Evolutionary conservation across 768 basidiomycete species (phyloP).

Genomic region (Trametes cingulata): DNA sequence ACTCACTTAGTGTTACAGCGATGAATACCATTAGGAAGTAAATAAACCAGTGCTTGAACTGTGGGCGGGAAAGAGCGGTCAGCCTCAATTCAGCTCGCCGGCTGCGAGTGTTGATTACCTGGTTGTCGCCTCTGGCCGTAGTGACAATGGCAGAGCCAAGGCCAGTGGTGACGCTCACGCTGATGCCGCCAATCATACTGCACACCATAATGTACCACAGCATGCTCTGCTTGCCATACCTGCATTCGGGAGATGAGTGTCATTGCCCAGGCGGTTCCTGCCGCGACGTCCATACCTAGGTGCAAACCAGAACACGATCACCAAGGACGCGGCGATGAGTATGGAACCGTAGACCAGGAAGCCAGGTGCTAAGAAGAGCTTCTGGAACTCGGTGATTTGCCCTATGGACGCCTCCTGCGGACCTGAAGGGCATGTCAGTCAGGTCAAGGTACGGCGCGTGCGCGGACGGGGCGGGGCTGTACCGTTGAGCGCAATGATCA

Average conservation of each 20-base stretch:
- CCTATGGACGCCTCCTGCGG: constrained; percentile 72
- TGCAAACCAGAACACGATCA: constrained; percentile 81
- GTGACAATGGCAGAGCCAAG: constrained; percentile 90
- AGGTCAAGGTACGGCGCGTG: not conserved
- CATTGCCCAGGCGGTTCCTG: not conserved
- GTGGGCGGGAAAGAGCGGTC: constrained; percentile 7
- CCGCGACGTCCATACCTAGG: constrained; percentile 54
- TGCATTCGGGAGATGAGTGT: constrained; percentile 25
- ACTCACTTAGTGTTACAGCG: constrained; percentile 73
- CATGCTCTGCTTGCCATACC: constrained; percentile 92
- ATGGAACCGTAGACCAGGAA: constrained; percentile 74
- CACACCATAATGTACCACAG: constrained; percentile 94
- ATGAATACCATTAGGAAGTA: constrained; percentile 88
- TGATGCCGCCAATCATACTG: constrained; percentile 94
- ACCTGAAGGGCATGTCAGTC: constrained; percentile 37
- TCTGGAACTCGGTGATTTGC: constrained; percentile 69
- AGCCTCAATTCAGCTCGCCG: not conserved
- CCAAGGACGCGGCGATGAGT: constrained; percentile 62
- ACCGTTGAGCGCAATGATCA: constrained; percentile 91
- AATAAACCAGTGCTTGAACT: constrained; percentile 93
- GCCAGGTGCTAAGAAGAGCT: constrained; percentile 78
- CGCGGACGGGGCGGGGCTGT: constrained; percentile 22
- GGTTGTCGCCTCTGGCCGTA: constrained; percentile 71
- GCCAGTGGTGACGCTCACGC: constrained; percentile 92
- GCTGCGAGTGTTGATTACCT: constrained; percentile 52